Evolutionary conservation across 2,329 filamentous ascomycete genomes (phyloP).

Genomic region (Myriosclerotinia scirpicola): DNA sequence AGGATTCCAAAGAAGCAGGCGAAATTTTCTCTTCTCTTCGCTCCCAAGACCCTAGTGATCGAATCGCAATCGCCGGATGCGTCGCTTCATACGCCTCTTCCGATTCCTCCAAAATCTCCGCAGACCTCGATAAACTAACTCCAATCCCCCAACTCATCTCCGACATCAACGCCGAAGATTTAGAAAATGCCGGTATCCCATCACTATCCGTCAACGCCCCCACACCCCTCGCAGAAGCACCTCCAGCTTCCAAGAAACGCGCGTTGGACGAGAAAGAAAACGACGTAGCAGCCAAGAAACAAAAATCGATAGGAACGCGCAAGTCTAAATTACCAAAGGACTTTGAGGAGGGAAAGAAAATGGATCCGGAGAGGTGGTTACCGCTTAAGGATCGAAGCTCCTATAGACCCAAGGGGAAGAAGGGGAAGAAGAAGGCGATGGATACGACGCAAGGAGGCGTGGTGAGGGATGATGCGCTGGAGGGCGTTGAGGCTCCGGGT

Average conservation of each 20-base stretch:
- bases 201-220: slow-evolving; percentile 39
- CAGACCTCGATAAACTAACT: slow-evolving; percentile 58
- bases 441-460: slow-evolving; percentile 84
- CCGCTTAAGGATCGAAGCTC: slow-evolving; percentile 85
- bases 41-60: slow-evolving; percentile 63
- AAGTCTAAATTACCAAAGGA: slow-evolving; percentile 68
- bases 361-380: slow-evolving; percentile 91
- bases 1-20: slow-evolving; percentile 69
- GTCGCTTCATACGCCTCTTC: slow-evolving; percentile 74
- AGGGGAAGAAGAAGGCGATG: slow-evolving; percentile 79
- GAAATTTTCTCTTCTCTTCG: slow-evolving; percentile 77
- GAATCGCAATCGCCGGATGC: slow-evolving; percentile 74
- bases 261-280: slow-evolving; percentile 50
- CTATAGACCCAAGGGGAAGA: slow-evolving; percentile 88
- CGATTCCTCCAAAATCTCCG: slow-evolving; percentile 55
- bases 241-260: slow-evolving; percentile 51
- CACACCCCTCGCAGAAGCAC: slow-evolving; percentile 45
- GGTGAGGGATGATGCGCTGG: slow-evolving; percentile 70
- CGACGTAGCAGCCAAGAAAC: slow-evolving; percentile 48
- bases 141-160: slow-evolving; percentile 61
- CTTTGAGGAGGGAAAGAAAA: slow-evolving; percentile 73
- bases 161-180: slow-evolving; percentile 58
- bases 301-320: slow-evolving; percentile 42
- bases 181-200: slow-evolving; percentile 67
- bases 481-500: slow-evolving; percentile 63